Conservation (phyloP, 345 rosid genomes). For the Acer saccharum region DNA sequence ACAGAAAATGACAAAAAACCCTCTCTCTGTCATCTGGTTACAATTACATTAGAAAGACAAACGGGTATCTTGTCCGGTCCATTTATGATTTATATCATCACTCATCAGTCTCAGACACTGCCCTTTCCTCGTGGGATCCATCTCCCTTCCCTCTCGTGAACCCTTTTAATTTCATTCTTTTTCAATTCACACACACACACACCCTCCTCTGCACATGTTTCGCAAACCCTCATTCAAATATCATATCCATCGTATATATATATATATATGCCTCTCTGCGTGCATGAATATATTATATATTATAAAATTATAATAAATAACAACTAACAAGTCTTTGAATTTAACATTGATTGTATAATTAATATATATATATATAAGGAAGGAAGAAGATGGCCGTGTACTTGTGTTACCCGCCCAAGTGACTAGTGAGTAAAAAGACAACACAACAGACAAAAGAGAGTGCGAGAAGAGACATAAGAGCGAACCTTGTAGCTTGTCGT, state of each 20-base stretch:
- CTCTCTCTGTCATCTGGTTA: not conserved
- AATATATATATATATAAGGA: not conserved
- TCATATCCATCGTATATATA: not conserved
- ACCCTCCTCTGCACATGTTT: too few species aligned
- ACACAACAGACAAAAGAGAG: slow-evolving; percentile 53
- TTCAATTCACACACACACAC: too few species aligned
- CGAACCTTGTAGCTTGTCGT: slow-evolving; percentile 52
- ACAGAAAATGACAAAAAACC: slow-evolving; percentile 26
- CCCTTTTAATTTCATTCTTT: not conserved
- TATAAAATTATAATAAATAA: too few species aligned
- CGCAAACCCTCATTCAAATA: not conserved
- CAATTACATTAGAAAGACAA: slow-evolving; percentile 22
- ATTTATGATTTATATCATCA: slow-evolving; percentile 17
- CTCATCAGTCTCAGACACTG: slow-evolving; percentile 16
- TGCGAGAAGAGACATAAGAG: slow-evolving; percentile 54
- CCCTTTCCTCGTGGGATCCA: slow-evolving; percentile 45
- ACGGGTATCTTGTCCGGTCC: slow-evolving; percentile 37
- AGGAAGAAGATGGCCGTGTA: not conserved
- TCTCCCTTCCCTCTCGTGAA: slow-evolving; percentile 44
- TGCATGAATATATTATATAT: not conserved
- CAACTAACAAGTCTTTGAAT: not conserved
- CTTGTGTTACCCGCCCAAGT: slow-evolving; percentile 11
- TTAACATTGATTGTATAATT: not conserved
- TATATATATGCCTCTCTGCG: slow-evolving; percentile 1
- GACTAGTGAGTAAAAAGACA: slow-evolving; percentile 9